phyloP scores from a whole-genome alignment of 371 early-diverging fungal species.

The Rhizomucor miehei region DNA sequence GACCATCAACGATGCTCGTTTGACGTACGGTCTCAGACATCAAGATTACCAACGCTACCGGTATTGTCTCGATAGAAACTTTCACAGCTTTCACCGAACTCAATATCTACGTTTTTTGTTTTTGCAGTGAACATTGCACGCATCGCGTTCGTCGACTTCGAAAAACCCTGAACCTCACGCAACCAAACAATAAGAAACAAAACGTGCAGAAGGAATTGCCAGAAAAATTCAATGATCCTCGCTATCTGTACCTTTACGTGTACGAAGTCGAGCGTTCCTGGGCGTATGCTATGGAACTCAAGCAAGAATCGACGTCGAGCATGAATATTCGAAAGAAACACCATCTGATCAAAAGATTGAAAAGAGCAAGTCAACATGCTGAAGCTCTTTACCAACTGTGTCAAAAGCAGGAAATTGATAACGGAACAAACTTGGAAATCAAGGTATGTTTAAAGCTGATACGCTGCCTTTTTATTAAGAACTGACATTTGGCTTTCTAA shows the following conservation, averaged over 20 bases:
- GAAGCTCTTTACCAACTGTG: slow-evolving; percentile 50
- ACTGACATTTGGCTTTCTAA: slow-evolving; percentile 13
- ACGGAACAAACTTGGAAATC: slow-evolving; percentile 55
- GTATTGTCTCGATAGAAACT: slow-evolving; percentile 21
- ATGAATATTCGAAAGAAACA: slow-evolving; percentile 67
- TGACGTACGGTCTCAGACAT: slow-evolving; percentile 79
- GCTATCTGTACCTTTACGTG: slow-evolving; percentile 59
- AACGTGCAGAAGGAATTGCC: slow-evolving; percentile 46
- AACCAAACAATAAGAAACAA: slow-evolving; percentile 52
- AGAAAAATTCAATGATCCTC: slow-evolving; percentile 45
- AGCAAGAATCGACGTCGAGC: slow-evolving; percentile 50
- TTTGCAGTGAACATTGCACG: slow-evolving; percentile 70
- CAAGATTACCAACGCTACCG: slow-evolving; percentile 81
- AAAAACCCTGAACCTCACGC: slow-evolving; percentile 52
- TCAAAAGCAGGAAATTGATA: slow-evolving; percentile 53
- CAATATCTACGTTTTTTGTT: background rate
- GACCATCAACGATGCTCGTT: slow-evolving; percentile 67
- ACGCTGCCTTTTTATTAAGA: background rate
- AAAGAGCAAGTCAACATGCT: slow-evolving; percentile 60
- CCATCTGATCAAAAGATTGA: slow-evolving; percentile 64
- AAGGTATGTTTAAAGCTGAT: slow-evolving; percentile 37
- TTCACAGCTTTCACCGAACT: background rate
- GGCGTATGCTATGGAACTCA: slow-evolving; percentile 80
- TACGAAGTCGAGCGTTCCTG: slow-evolving; percentile 78
- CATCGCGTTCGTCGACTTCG: slow-evolving; percentile 68